A percentile compares a stretch with the other conserved stretches of the same genome.
These are phyloP conservation scores for Arthrinium phaeospermum DNA, from an alignment of 2,329 filamentous ascomycete genomes.

Conservation along the genomic window DNA sequence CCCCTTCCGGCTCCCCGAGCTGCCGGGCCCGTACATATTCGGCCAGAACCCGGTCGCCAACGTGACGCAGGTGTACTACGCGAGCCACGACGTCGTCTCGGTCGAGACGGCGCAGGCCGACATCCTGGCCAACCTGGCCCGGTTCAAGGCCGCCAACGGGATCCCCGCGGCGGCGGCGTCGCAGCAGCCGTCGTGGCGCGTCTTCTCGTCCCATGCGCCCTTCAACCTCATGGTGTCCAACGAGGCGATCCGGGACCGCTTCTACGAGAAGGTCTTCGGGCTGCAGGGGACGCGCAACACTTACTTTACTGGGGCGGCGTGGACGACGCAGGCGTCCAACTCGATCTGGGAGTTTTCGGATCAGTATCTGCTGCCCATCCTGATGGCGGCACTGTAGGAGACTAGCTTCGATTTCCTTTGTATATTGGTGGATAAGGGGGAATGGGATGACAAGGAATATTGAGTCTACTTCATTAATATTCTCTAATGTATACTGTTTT, in stretches of 20 bases:
- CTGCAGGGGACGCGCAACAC: slow-evolving; percentile 5
- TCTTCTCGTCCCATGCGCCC: background rate
- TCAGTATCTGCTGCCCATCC: background rate
- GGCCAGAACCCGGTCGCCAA: background rate
- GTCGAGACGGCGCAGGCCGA: background rate
- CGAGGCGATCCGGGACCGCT: background rate
- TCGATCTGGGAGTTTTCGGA: background rate
- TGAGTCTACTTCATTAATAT: too few species aligned
- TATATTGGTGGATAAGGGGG: too few species aligned
- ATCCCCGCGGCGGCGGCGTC: background rate
- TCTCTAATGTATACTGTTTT: too few species aligned
- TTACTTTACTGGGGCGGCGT: background rate
- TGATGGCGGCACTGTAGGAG: background rate
- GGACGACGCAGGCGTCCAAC: background rate
- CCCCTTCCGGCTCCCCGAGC: background rate
- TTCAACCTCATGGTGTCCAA: slow-evolving; percentile 8
- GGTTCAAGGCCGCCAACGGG: background rate
- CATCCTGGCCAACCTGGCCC: background rate
- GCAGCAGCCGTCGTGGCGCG: background rate
- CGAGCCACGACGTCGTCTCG: background rate
- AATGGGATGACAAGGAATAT: too few species aligned
- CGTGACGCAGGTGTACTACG: background rate
- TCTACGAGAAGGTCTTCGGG: background rate
- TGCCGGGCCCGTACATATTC: background rate
- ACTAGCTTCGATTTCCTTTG: too few species aligned